These are phyloP conservation scores for Sutorius eximius DNA, from an alignment of 1,284 basidiomycete species.

Conservation along the genomic window DNA sequence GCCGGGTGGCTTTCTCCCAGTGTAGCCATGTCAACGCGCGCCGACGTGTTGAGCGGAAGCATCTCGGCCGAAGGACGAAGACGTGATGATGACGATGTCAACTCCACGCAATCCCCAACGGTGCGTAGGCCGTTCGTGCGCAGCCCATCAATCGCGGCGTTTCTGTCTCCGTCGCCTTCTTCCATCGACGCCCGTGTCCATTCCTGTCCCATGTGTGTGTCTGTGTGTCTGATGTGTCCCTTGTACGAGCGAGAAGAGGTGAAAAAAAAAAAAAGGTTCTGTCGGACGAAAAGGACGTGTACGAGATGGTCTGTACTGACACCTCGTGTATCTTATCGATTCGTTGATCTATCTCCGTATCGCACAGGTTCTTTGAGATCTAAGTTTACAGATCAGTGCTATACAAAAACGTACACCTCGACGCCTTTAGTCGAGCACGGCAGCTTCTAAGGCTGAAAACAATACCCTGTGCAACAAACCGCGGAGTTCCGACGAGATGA, in stretches of 20 bases:
- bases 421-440: conserved; percentile 10
- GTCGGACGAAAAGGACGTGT: conserved; percentile 5
- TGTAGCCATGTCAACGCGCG: conserved; percentile 32
- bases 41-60: not conserved
- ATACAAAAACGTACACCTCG: conserved; percentile 13
- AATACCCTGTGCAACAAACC: conserved; percentile 19
- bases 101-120: not conserved
- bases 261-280: not conserved
- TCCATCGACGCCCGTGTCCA: conserved; percentile 14
- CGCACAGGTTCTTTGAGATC: conserved; percentile 24
- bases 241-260: not conserved
- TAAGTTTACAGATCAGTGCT: conserved; percentile 8
- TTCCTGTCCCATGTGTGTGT: conserved; percentile 9
- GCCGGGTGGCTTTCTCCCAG: conserved; percentile 12
- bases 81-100: not conserved
- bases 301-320: conserved; percentile 6
- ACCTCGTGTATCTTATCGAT: conserved; percentile 36
- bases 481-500: conserved; percentile 32
- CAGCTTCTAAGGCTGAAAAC: conserved; percentile 7
- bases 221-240: not conserved
- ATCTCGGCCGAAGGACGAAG: not conserved
- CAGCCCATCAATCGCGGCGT: not conserved
- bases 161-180: not conserved
- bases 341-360: conserved; percentile 23
- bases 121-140: not conserved